Percentiles rank a stretch among this genome's conserved stretches.
phyloP scores from a whole-genome alignment of 345 rosid genomes.

The Psidium friedrichsthalianum region DNA sequence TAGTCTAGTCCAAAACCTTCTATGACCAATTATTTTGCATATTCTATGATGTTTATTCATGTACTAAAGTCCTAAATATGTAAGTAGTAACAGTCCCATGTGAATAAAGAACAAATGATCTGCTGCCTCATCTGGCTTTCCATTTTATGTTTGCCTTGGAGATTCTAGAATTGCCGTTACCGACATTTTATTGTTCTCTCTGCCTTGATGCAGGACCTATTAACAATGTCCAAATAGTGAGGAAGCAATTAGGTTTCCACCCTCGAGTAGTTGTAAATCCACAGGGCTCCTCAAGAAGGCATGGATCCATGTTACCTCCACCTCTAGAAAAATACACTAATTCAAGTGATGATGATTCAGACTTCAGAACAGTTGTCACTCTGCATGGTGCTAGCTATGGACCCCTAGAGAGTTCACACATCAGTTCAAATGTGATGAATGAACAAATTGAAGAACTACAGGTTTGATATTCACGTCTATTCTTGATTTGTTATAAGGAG shows the following conservation, averaged over 20 bases:
- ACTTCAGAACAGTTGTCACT: conserved; percentile 16
- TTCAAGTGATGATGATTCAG: conserved; percentile 25
- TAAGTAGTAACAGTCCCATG: background rate
- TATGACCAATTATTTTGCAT: background rate
- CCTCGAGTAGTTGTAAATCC: conserved; percentile 6
- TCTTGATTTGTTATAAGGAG: background rate
- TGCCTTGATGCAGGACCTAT: conserved; percentile 41
- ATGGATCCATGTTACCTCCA: conserved; percentile 34
- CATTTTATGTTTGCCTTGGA: background rate
- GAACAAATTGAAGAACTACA: conserved; percentile 57
- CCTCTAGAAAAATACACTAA: conserved; percentile 49
- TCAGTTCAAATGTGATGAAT: conserved; percentile 32
- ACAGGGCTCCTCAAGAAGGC: conserved; percentile 41
- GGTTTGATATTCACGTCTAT: conserved; percentile 23
- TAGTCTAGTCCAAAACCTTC: background rate
- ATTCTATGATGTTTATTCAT: background rate
- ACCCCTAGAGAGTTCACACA: conserved; percentile 15
- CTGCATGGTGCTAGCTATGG: conserved; percentile 21
- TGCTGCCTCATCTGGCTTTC: background rate
- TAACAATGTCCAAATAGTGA: conserved; percentile 52
- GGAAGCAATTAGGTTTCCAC: conserved; percentile 12
- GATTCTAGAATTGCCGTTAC: background rate
- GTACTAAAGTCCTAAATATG: background rate
- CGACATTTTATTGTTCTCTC: background rate
- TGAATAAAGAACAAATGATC: background rate